A percentile compares a stretch with the other conserved stretches of the same genome.
Conservation (phyloP, 371 early-diverging fungal genomes). For the Chytridium lagenaria region DNA sequence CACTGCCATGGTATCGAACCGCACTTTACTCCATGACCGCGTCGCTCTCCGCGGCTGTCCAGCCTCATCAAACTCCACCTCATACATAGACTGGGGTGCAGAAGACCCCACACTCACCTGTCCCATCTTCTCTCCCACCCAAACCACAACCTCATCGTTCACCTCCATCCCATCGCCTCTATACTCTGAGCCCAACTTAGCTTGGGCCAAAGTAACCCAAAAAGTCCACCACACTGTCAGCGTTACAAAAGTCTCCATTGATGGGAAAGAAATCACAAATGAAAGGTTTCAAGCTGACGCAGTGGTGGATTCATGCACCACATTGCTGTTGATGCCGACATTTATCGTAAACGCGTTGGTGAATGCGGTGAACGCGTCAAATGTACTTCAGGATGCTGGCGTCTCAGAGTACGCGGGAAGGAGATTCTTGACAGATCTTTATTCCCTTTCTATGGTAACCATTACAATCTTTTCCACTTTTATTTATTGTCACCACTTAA, state of each 20-base stretch:
- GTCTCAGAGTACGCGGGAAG: background rate
- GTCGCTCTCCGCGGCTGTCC: slow-evolving; percentile 32
- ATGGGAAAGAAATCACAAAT: background rate
- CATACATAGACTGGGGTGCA: slow-evolving; percentile 34
- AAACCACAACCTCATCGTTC: background rate
- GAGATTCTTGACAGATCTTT: slow-evolving; percentile 5
- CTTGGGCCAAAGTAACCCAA: background rate
- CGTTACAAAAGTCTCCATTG: background rate
- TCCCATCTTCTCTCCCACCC: background rate
- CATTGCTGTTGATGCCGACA: slow-evolving; percentile 17
- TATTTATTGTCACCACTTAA: background rate
- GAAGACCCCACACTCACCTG: background rate
- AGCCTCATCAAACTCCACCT: slow-evolving; percentile 3
- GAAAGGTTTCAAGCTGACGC: background rate
- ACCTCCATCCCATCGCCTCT: background rate
- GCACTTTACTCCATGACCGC: slow-evolving; percentile 12
- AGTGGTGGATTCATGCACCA: slow-evolving; percentile 37
- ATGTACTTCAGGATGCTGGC: slow-evolving; percentile 5
- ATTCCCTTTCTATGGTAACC: background rate
- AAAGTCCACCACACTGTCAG: background rate
- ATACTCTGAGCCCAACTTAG: background rate
- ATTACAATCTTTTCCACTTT: background rate
- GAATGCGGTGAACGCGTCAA: background rate
- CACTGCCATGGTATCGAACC: background rate
- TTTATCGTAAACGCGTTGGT: background rate